Evolutionary conservation across 495 filamentous ascomycete genomes (phyloP), one percentile per base, ranked within the genome.

Genomic region (Neurospora sp.): DNA sequence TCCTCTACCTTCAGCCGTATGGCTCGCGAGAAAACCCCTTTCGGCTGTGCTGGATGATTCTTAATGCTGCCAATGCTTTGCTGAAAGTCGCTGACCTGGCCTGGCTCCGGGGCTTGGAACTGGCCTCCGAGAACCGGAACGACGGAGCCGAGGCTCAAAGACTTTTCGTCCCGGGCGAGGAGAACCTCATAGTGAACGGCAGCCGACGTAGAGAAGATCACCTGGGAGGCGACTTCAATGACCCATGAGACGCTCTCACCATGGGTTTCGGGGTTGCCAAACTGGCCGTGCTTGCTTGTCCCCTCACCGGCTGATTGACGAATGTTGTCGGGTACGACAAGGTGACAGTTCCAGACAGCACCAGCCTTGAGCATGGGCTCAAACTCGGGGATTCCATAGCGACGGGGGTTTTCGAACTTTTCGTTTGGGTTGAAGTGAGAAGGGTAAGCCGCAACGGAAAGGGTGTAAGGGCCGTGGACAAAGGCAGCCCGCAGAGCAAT

Each of bases 311-410:
- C 79, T 4, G 69, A 76, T 74, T 81, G 83, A 54, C 91, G 86
- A 40, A 93, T 90, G 72, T 88, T 82, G 66, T 92, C 87, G 3
- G 94, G 95, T 5, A 98, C 88, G 9, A 88, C 86, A 71, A 99
- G 89, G 69, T 85, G 86, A 38, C 93, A 91, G 78, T 89, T 88
- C 91, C 93, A 99, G 71, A 84, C 90, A 23, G 92, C 94, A 18
- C 93, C 96, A 31, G 96, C 94, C 83, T 98, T 99, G 75, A 99
- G 88, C 81, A 97, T 92, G 14, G 96, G 94, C 79, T 99, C 96
- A 81, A 95, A 99, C 79, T 96, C 90, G 37, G 94, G 94, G 4
- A 89, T 85, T 72, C 92, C 92, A 82, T 90, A 84, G 54, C 83
- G 82, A 35, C 84, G 85, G 31, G 88, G 85, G 35, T 88, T 84